phyloP scores from a whole-genome alignment of 371 early-diverging fungal genomes.

The Mortierella sp. region DNA sequence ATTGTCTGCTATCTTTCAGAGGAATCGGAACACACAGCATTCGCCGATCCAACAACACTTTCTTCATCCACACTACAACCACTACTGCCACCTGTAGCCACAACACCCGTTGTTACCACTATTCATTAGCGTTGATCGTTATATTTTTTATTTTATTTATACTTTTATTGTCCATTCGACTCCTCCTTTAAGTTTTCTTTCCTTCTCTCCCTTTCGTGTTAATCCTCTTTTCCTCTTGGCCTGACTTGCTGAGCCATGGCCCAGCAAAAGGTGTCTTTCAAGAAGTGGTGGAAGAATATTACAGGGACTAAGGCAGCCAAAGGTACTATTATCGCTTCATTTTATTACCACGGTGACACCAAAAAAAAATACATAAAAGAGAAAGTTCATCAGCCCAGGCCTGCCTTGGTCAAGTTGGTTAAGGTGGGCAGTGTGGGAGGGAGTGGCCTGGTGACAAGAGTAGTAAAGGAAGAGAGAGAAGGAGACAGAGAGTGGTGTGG shows the following conservation, averaged over 20 bases:
- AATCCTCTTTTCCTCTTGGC: neutral
- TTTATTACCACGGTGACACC: conserved; percentile 7
- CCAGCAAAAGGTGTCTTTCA: conserved; percentile 55
- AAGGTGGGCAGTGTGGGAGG: neutral
- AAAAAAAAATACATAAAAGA: neutral
- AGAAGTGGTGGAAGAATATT: conserved; percentile 59
- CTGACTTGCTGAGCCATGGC: conserved; percentile 44
- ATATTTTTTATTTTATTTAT: neutral
- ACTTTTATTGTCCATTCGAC: neutral
- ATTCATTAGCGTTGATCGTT: conserved; percentile 1
- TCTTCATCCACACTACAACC: conserved; percentile 6
- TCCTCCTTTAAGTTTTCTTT: no score
- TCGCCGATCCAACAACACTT: neutral
- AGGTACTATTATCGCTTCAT: conserved; percentile 24
- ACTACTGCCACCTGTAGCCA: neutral
- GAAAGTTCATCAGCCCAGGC: neutral
- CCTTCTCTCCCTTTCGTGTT: neutral
- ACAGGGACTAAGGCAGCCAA: conserved; percentile 54
- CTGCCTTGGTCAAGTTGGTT: neutral
- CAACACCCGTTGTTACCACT: neutral
- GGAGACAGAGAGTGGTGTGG: neutral
- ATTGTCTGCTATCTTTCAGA: conserved; percentile 32
- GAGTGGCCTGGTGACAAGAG: neutral
- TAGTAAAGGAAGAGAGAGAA: neutral
- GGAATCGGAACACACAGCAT: conserved; percentile 19